These are phyloP conservation scores for Boletales sp. DNA, from an alignment of 768 basidiomycete genomes.

Conservation along the genomic window DNA sequence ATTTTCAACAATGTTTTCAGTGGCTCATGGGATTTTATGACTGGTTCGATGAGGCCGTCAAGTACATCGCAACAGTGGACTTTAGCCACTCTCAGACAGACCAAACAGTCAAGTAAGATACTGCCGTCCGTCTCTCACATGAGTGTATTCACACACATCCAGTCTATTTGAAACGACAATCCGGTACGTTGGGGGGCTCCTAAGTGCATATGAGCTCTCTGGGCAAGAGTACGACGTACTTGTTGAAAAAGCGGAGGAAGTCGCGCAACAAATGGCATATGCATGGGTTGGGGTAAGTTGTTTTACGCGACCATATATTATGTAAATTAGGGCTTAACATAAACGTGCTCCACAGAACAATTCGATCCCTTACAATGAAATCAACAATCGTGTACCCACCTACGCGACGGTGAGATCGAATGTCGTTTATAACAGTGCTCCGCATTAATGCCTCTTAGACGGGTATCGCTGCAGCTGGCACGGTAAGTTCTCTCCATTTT, in stretches of 20 bases:
- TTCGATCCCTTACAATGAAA: conserved; percentile 33
- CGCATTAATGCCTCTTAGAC: conserved; percentile 26
- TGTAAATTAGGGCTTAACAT: background rate
- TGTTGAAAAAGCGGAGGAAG: conserved; percentile 56
- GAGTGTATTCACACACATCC: background rate
- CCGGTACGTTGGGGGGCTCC: conserved; percentile 62
- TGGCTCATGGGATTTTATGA: conserved; percentile 53
- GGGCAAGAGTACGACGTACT: conserved; percentile 46
- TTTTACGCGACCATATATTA: background rate
- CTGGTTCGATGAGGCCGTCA: conserved; percentile 52
- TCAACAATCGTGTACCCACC: conserved; percentile 34
- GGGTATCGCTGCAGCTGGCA: conserved; percentile 47
- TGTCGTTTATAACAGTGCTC: background rate
- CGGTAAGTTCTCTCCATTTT: conserved; percentile 27
- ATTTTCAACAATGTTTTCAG: conserved; percentile 23
- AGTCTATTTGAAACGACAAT: conserved; percentile 72
- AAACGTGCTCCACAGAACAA: conserved; percentile 24
- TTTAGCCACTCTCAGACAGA: conserved; percentile 44
- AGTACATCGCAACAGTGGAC: conserved; percentile 50
- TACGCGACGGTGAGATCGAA: conserved; percentile 27
- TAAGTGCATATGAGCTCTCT: conserved; percentile 70
- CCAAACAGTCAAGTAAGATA: conserved; percentile 43
- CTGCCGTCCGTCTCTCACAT: background rate
- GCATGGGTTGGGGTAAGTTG: conserved; percentile 55
- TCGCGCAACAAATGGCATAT: conserved; percentile 60